Conservation (phyloP, 2,329 filamentous ascomycete species). For the Pseudonectria foliicola region DNA sequence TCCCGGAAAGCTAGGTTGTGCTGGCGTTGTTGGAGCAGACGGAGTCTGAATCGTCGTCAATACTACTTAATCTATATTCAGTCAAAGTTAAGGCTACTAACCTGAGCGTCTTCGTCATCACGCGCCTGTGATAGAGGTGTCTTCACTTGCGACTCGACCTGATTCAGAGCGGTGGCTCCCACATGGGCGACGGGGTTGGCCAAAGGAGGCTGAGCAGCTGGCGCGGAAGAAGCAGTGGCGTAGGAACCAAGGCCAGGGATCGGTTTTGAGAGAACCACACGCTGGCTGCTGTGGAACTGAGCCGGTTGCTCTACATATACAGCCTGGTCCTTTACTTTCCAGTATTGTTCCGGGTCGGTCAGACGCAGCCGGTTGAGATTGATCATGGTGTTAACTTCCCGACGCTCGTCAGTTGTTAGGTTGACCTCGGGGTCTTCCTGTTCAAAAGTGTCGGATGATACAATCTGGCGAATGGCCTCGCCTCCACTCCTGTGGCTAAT, state of each 20-base stretch:
- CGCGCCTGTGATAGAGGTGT: no score
- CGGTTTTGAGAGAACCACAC: no score
- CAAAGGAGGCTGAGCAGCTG: no score
- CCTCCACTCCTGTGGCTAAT: conserved; percentile 29
- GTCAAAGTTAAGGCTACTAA: no score
- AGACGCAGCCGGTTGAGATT: conserved; percentile 26
- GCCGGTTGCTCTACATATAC: conserved; percentile 2
- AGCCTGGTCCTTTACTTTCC: conserved; percentile 9
- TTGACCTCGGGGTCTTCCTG: conserved; percentile 52
- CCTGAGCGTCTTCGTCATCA: no score
- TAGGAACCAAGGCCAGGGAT: no score
- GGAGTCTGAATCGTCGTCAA: no score
- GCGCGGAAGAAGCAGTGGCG: no score
- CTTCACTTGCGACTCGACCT: no score
- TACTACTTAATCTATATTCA: no score
- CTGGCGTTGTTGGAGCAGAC: not conserved
- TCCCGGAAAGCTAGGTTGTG: not conserved
- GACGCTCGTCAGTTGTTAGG: conserved; percentile 54
- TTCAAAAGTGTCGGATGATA: conserved; percentile 66
- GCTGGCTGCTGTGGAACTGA: not conserved
- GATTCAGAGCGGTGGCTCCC: no score
- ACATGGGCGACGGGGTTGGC: no score
- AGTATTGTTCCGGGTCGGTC: conserved; percentile 27
- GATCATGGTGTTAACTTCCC: conserved; percentile 41
- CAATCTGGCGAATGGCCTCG: conserved; percentile 46